A percentile compares a stretch with the other conserved stretches of the same genome.
Conservation (phyloP, 2,329 filamentous ascomycete species). For the Fusarium bulbicola region DNA sequence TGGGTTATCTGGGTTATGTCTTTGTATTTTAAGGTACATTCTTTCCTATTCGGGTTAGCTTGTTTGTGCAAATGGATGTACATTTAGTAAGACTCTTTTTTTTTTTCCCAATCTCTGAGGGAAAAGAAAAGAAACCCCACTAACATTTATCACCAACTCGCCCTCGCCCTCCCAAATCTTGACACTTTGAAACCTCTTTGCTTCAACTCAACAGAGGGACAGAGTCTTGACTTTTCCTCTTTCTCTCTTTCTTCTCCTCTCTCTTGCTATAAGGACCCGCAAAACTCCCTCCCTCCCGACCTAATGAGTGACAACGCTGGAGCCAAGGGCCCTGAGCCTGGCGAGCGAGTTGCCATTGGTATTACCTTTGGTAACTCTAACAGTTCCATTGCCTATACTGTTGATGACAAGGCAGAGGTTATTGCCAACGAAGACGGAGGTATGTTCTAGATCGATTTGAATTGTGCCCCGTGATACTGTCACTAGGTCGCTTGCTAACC, state of each 20-base stretch:
- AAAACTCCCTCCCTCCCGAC: constrained; percentile 15
- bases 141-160: constrained; percentile 29
- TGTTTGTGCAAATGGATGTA: too few relatives aligned
- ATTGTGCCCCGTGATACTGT: not conserved
- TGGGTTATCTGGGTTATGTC: too few relatives aligned
- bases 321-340: constrained; percentile 59
- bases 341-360: constrained; percentile 80
- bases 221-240: constrained; percentile 13
- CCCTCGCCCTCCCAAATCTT: constrained; percentile 36
- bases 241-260: not conserved
- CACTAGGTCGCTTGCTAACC: constrained; percentile 10
- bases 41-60: too few relatives aligned
- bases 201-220: constrained; percentile 15
- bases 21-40: too few relatives aligned
- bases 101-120: constrained; percentile 36
- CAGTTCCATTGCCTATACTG: constrained; percentile 94
- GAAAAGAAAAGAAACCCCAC: constrained; percentile 42
- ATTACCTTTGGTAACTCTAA: constrained; percentile 98
- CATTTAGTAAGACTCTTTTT: constrained; percentile 13
- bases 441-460: constrained; percentile 52
- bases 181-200: constrained; percentile 21
- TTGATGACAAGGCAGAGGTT: constrained; percentile 94
- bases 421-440: constrained; percentile 99
- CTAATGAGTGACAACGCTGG: constrained; percentile 59
- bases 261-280: constrained; percentile 1